Percentiles rank a stretch among this genome's conserved stretches.
phyloP scores from a whole-genome alignment of 2,329 filamentous ascomycete species.

The Acephala macrosclerotiorum region DNA sequence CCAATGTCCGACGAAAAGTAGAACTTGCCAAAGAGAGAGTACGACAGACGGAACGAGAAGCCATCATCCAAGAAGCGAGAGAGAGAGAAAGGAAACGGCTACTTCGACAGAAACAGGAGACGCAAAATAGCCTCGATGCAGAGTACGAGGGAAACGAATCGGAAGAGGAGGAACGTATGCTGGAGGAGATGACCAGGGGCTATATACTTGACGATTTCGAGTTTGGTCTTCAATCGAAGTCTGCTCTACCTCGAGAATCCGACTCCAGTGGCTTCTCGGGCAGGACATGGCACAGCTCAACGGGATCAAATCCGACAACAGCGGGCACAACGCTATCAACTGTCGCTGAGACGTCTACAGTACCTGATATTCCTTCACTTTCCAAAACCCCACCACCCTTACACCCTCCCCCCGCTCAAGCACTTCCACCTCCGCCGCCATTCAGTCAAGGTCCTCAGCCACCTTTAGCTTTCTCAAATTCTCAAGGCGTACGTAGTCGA shows the following conservation, averaged over 20 bases:
- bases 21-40: conserved; percentile 80
- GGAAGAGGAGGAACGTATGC: conserved; percentile 75
- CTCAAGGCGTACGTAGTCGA: conserved; percentile 71
- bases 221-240: conserved; percentile 73
- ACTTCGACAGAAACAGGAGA: conserved; percentile 31
- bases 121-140: conserved; percentile 54
- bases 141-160: conserved; percentile 71
- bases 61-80: conserved; percentile 64
- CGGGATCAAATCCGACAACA: conserved; percentile 75
- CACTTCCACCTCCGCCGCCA: conserved; percentile 53
- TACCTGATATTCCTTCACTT: conserved; percentile 39
- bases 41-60: conserved; percentile 76
- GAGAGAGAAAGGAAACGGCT: conserved; percentile 62
- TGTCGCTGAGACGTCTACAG: conserved; percentile 63
- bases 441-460: conserved; percentile 39
- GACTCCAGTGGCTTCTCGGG: conserved; percentile 82
- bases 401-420: conserved; percentile 38
- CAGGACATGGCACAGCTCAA: conserved; percentile 82
- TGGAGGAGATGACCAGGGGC: conserved; percentile 88
- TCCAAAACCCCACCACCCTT: conserved; percentile 35
- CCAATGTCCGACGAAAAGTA: conserved; percentile 68
- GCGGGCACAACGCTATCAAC: conserved; percentile 74
- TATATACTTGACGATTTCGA: conserved; percentile 86
- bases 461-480: conserved; percentile 48
- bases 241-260: conserved; percentile 76